Evolutionary conservation across 768 basidiomycete genomes (phyloP).

Genomic region (Mycena galericulata): DNA sequence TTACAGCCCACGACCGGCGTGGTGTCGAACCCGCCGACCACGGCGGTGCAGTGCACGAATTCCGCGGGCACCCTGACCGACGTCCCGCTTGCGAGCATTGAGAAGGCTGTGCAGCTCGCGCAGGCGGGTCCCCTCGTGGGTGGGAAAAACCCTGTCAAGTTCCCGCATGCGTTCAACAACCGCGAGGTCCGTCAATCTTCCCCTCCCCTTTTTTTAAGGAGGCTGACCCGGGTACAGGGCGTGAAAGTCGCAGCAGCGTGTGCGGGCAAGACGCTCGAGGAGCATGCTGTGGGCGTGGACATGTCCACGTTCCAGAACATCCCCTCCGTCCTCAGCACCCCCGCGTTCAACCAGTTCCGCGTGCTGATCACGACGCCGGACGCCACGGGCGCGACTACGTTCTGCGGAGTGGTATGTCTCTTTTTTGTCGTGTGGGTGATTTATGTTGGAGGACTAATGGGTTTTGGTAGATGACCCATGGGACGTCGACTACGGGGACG

Average conservation of each 20-base stretch:
- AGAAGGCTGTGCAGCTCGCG: conserved; percentile 14
- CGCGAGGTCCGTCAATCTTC: conserved; percentile 6
- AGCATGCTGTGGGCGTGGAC: conserved; percentile 25
- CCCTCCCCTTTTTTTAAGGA: background rate
- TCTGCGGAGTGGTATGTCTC: conserved; percentile 30
- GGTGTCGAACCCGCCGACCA: conserved; percentile 23
- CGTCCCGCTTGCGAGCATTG: conserved; percentile 19
- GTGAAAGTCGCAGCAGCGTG: conserved; percentile 23
- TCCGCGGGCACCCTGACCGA: background rate
- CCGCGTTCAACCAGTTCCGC: conserved; percentile 35
- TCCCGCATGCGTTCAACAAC: conserved; percentile 23
- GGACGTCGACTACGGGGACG: conserved; percentile 23
- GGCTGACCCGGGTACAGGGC: conserved; percentile 5
- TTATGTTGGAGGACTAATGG: background rate
- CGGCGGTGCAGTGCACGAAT: conserved; percentile 20
- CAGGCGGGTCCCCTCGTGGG: conserved; percentile 19
- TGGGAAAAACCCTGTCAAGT: conserved; percentile 6
- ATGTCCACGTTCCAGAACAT: conserved; percentile 32
- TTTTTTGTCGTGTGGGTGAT: background rate
- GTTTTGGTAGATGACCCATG: conserved; percentile 28
- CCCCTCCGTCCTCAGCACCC: conserved; percentile 20
- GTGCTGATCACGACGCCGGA: conserved; percentile 34
- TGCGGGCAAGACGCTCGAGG: conserved; percentile 29
- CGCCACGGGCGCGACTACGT: conserved; percentile 29
- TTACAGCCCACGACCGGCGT: conserved; percentile 6